Conservation (phyloP, 2,329 filamentous ascomycete species). For the Claviceps sp. region DNA sequence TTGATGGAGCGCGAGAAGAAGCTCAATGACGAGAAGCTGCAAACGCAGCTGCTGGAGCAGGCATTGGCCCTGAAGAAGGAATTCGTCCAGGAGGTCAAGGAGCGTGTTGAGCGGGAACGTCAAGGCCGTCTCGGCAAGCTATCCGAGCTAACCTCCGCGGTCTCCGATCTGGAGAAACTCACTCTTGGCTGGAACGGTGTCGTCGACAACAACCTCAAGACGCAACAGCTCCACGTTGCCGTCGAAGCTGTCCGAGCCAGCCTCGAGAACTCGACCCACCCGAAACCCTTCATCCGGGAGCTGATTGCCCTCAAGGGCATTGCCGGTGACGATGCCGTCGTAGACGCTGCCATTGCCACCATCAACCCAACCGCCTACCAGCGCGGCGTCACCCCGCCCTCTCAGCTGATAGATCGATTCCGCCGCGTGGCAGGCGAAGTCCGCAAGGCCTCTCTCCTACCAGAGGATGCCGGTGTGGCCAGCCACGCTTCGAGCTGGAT, state of each 20-base stretch:
- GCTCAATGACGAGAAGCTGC: conserved; percentile 67
- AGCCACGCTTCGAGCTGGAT: conserved; percentile 84
- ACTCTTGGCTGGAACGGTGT: conserved; percentile 84
- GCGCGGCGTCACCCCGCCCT: conserved; percentile 68
- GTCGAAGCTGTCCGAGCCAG: conserved; percentile 84
- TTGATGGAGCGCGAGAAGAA: conserved; percentile 69
- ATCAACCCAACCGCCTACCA: conserved; percentile 93
- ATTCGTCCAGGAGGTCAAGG: conserved; percentile 65
- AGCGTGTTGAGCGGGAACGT: conserved; percentile 79
- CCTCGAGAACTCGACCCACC: conserved; percentile 56
- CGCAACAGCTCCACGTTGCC: conserved; percentile 91
- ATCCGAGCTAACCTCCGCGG: conserved; percentile 60
- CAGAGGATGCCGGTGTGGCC: conserved; percentile 86
- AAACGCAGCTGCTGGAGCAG: conserved; percentile 82
- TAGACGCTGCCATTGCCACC: conserved; percentile 88
- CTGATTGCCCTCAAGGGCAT: conserved; percentile 91
- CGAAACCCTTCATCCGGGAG: conserved; percentile 80
- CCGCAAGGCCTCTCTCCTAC: conserved; percentile 82
- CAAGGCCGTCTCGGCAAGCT: conserved; percentile 77
- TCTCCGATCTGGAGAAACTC: conserved; percentile 74
- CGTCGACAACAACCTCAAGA: conserved; percentile 79
- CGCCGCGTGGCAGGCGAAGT: conserved; percentile 84
- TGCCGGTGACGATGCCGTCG: conserved; percentile 68
- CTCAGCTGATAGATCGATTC: conserved; percentile 91
- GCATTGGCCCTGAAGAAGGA: conserved; percentile 76